phyloP scores from a whole-genome alignment of 495 filamentous ascomycete genomes.

The Talaromyces thailandensis region DNA sequence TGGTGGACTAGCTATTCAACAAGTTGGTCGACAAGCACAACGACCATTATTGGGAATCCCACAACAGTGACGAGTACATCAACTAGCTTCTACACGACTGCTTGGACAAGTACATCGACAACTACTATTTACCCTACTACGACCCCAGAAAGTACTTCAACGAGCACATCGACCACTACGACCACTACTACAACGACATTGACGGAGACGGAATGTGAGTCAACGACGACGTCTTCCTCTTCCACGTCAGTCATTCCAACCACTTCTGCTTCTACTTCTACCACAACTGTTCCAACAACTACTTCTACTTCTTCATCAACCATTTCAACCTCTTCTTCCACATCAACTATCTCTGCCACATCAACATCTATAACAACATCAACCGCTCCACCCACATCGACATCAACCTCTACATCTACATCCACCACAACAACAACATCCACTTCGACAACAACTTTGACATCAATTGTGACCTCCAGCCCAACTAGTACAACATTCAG shows the following conservation, averaged over 20 bases:
- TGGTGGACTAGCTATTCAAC: neutral
- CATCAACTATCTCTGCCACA: constrained; percentile 14
- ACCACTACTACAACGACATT: constrained; percentile 1
- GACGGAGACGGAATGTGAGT: neutral
- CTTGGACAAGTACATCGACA: constrained; percentile 1
- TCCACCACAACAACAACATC: neutral
- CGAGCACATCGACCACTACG: constrained; percentile 3
- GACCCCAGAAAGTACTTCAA: neutral
- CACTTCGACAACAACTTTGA: neutral
- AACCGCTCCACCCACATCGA: constrained; percentile 5
- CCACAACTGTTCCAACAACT: constrained; percentile 1
- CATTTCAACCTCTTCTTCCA: constrained; percentile 10
- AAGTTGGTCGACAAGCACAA: neutral
- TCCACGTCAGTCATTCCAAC: neutral
- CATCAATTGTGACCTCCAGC: neutral
- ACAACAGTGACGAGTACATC: neutral
- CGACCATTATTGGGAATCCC: neutral
- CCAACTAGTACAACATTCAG: constrained; percentile 10
- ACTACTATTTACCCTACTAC: constrained; percentile 1
- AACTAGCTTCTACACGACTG: constrained; percentile 1
- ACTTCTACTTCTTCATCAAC: constrained; percentile 5
- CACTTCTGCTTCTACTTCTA: neutral
- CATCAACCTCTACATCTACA: neutral
- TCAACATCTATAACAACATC: constrained; percentile 7
- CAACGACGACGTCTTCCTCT: neutral